phyloP scores from a whole-genome alignment of 1,139 yeast species.

The Scheffersomyces lignicola region DNA sequence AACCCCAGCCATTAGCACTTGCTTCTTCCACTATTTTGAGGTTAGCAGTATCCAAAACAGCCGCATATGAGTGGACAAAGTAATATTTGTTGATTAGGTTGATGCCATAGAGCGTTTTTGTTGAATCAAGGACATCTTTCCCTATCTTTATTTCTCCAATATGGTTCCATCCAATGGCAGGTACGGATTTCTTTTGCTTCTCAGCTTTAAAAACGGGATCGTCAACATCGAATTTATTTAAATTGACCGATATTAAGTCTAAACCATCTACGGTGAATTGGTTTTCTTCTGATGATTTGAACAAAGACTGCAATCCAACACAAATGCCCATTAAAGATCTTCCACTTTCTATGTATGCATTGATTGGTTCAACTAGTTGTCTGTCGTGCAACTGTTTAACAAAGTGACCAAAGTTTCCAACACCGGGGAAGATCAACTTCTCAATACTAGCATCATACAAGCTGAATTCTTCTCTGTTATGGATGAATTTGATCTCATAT shows the following conservation, averaged over 20 bases:
- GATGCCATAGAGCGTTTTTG: slow-evolving; percentile 55
- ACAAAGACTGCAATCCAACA: slow-evolving; percentile 88
- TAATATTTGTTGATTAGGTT: slow-evolving; percentile 73
- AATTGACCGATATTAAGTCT: slow-evolving; percentile 47
- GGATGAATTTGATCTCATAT: slow-evolving; percentile 56
- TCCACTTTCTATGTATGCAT: slow-evolving; percentile 66
- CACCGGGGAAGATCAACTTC: slow-evolving; percentile 82
- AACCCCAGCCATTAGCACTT: slow-evolving; percentile 66
- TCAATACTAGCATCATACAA: slow-evolving; percentile 45
- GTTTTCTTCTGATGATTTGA: slow-evolving; percentile 73
- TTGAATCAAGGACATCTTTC: slow-evolving; percentile 14
- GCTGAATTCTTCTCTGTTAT: slow-evolving; percentile 34
- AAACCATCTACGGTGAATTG: slow-evolving; percentile 48
- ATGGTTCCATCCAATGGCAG: slow-evolving; percentile 93
- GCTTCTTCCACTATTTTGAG: slow-evolving; percentile 31
- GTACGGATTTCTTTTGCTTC: slow-evolving; percentile 66
- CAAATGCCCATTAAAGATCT: slow-evolving; percentile 93
- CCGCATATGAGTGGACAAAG: slow-evolving; percentile 94
- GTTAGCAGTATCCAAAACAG: slow-evolving; percentile 45
- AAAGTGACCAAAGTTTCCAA: slow-evolving; percentile 94
- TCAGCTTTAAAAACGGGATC: slow-evolving; percentile 30
- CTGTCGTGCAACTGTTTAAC: slow-evolving; percentile 65
- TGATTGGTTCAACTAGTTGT: slow-evolving; percentile 65
- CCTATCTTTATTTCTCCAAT: slow-evolving; percentile 20
- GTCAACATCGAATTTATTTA: slow-evolving; percentile 58